Conservation (phyloP, 257 asterid species). For the Hygrophila difformis region DNA sequence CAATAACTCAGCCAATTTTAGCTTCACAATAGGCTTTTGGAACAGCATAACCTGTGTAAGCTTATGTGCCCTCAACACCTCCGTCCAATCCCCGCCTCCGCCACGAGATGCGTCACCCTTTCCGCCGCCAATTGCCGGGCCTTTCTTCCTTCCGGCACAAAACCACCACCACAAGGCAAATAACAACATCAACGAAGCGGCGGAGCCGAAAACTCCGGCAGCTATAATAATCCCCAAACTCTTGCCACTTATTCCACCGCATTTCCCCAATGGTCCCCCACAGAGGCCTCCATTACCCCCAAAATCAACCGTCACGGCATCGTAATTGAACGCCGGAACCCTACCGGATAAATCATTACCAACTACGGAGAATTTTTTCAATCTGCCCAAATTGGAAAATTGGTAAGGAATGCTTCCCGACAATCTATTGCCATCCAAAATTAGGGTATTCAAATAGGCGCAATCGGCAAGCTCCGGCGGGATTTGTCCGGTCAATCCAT, state of each 20-base stretch:
- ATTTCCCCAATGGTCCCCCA: slow-evolving; percentile 55
- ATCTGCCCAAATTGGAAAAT: slow-evolving; percentile 53
- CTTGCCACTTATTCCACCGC: slow-evolving; percentile 74
- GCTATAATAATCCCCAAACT: slow-evolving; percentile 71
- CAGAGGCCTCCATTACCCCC: slow-evolving; percentile 66
- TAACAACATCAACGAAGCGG: slow-evolving; percentile 66
- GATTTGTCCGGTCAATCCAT: slow-evolving; percentile 52
- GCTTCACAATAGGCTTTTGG: slow-evolving; percentile 54
- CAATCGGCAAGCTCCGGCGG: slow-evolving; percentile 67
- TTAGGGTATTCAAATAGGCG: slow-evolving; percentile 44
- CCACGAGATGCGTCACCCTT: too few relatives aligned
- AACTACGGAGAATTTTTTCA: slow-evolving; percentile 48
- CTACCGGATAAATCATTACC: slow-evolving; percentile 59
- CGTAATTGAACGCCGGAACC: slow-evolving; percentile 44
- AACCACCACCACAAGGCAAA: slow-evolving; percentile 84
- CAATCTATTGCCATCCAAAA: slow-evolving; percentile 44
- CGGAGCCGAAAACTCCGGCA: slow-evolving; percentile 84
- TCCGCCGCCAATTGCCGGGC: slow-evolving; percentile 25
- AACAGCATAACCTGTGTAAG: slow-evolving; percentile 52
- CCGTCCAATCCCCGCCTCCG: slow-evolving; percentile 28
- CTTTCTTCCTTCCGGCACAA: too few relatives aligned
- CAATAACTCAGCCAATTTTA: slow-evolving; percentile 46
- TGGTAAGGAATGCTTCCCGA: slow-evolving; percentile 58
- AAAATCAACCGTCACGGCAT: slow-evolving; percentile 25
- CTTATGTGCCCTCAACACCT: slow-evolving; percentile 34